Percentiles rank a stretch among this genome's conserved stretches.
Conservation (phyloP, 805 yeast genomes). For the Starmera amethionina region DNA sequence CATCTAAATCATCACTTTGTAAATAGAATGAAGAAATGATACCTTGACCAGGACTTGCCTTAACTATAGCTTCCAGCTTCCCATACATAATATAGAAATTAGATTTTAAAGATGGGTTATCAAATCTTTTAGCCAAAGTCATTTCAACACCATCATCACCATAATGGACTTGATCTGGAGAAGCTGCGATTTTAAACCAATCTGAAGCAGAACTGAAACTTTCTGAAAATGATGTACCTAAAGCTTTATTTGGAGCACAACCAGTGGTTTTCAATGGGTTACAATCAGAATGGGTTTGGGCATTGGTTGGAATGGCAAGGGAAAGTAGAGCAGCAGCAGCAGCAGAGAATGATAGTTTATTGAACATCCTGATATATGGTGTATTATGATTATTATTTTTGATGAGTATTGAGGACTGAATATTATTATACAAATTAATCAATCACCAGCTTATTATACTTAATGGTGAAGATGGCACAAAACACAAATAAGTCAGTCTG, state of each 20-base stretch:
- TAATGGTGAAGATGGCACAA: too few species aligned
- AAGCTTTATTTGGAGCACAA: conserved; percentile 48
- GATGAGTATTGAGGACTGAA: too few species aligned
- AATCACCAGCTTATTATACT: too few species aligned
- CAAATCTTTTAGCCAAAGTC: conserved; percentile 50
- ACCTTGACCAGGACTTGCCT: conserved; percentile 73
- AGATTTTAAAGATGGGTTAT: conserved; percentile 72
- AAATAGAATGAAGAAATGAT: conserved; percentile 73
- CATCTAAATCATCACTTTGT: conserved; percentile 81
- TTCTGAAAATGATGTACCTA: conserved; percentile 43
- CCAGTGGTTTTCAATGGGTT: conserved; percentile 30
- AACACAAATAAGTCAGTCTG: too few species aligned
- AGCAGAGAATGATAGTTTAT: neutral
- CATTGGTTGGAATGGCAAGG: neutral
- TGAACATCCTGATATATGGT: too few species aligned
- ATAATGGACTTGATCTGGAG: conserved; percentile 35
- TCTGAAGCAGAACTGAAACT: conserved; percentile 40
- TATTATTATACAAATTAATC: too few species aligned
- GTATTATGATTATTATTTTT: too few species aligned
- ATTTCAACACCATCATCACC: conserved; percentile 51
- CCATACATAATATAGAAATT: conserved; percentile 87
- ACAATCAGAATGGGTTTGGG: conserved; percentile 22
- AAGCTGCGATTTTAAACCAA: conserved; percentile 31
- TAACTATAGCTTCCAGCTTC: conserved; percentile 57
- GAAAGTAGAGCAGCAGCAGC: neutral